These are phyloP conservation scores for Paracorniculantispora psalliotae DNA, from an alignment of 2,329 filamentous ascomycete species.

Conservation along the genomic window DNA sequence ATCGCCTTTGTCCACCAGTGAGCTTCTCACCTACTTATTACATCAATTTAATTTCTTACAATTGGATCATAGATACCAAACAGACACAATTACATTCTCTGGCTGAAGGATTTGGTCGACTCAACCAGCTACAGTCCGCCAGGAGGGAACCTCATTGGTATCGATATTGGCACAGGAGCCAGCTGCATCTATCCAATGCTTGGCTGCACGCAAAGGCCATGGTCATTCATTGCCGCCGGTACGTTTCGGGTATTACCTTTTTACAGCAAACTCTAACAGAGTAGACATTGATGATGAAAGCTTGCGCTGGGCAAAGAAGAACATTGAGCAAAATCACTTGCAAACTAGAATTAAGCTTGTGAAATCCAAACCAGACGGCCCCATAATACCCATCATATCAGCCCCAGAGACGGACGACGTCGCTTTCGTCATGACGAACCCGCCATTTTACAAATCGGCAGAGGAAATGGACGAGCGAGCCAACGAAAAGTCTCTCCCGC, in stretches of 20 bases:
- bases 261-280: neutral
- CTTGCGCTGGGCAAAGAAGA: conserved; percentile 59
- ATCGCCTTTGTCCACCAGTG: conserved; percentile 84
- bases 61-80: conserved; percentile 46
- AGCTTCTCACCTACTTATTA: conserved; percentile 18
- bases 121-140: conserved; percentile 52
- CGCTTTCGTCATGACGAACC: conserved; percentile 90
- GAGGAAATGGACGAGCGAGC: conserved; percentile 64
- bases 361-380: conserved; percentile 43
- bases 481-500: conserved; percentile 58
- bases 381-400: conserved; percentile 60
- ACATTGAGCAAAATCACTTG: conserved; percentile 63
- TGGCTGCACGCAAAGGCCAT: conserved; percentile 64
- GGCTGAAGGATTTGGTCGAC: conserved; percentile 79
- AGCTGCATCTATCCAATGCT: conserved; percentile 89
- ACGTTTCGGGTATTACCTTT: neutral
- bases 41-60: conserved; percentile 2
- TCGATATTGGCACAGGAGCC: conserved; percentile 87
- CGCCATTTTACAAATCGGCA: conserved; percentile 81
- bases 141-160: conserved; percentile 54
- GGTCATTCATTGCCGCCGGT: conserved; percentile 67
- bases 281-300: conserved; percentile 71
- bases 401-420: conserved; percentile 44
- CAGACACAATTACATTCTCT: conserved; percentile 84
- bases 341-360: conserved; percentile 60